Evolutionary conservation across 2,329 filamentous ascomycete genomes (phyloP), one percentile per base, ranked within the genome.

Genomic region (Plectosphaerella sp.): DNA sequence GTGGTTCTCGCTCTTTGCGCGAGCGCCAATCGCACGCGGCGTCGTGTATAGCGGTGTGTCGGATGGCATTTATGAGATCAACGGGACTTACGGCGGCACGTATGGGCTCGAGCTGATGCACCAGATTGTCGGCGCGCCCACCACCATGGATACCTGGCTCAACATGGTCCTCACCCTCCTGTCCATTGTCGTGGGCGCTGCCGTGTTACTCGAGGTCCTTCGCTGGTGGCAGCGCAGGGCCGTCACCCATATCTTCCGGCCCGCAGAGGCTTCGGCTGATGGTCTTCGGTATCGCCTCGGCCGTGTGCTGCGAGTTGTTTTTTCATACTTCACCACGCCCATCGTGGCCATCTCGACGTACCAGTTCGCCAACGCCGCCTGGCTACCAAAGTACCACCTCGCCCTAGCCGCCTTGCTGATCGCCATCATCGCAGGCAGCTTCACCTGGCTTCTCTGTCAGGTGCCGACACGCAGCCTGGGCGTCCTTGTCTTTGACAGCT

Each of bases 241-340:
- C 73, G 47, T 68, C 79, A 48, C 79, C 73, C 9, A 76, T 78
- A 41, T 48, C 47, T 47, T 48, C 37, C 41, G 18, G 7, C 41
- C 41, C 4, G n/a, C 41, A 20, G 14, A 14, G 16, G 22, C 12
- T 16, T 47, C 48, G 39, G 22, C 45, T 18, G 36, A 45, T 35
- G 46, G 56, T 36, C 33, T 47, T 28, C 35, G 54, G 48, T 10
- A 55, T 9, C 59, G 58, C 0, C 35, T 55, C 2, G 60, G 82
- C 59, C 82, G 80, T 56, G 67, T 82, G 41, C 71, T 91, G 55
- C 80, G 88, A 24, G 78, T 91, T 53, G 78, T 88, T 7, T 87
- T 88, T 72, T 91, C 88, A 66, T 92, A 85, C 68, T 86, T 92
- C 59, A 73, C 91, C 45, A 70, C 91, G 7, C 89, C 89, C 0